A percentile compares a stretch with the other conserved stretches of the same genome.
Conservation (phyloP, 805 yeast genomes). For the Nakazawaea wickerhamii region DNA sequence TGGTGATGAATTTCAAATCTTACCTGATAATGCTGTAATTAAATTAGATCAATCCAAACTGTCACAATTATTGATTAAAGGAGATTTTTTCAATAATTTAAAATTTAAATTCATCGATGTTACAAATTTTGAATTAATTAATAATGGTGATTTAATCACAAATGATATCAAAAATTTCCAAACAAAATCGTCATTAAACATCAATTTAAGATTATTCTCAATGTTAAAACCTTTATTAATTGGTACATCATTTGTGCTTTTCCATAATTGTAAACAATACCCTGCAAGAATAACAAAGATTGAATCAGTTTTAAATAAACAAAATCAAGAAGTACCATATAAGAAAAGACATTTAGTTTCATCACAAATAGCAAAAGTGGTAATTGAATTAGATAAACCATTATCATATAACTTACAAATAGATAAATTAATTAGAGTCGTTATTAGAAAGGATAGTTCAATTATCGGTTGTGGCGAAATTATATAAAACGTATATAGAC, state of each 20-base stretch:
- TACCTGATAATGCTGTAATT: constrained; percentile 44
- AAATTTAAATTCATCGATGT: constrained; percentile 31
- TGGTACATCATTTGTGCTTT: constrained; percentile 74
- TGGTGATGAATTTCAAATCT: constrained; percentile 57
- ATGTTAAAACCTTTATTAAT: constrained; percentile 66
- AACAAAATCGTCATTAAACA: constrained; percentile 41
- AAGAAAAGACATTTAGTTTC: constrained; percentile 52
- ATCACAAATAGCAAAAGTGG: constrained; percentile 54
- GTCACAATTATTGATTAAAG: constrained; percentile 39
- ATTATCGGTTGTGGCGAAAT: constrained; percentile 46
- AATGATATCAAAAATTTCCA: constrained; percentile 17
- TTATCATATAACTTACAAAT: constrained; percentile 42
- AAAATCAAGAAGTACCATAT: constrained; percentile 39
- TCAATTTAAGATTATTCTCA: constrained; percentile 61
- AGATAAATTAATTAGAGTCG: constrained; percentile 57
- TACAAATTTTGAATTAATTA: constrained; percentile 36
- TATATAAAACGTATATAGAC: neutral
- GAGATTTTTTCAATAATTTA: constrained; percentile 45
- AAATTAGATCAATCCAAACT: constrained; percentile 33
- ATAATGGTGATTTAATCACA: constrained; percentile 64
- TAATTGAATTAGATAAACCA: constrained; percentile 46
- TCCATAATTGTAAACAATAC: constrained; percentile 67
- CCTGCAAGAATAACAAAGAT: constrained; percentile 61
- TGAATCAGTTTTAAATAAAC: constrained; percentile 26
- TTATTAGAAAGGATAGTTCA: constrained; percentile 61